Conservation (phyloP, 306 rosid genomes). For the Cicer cuneatum region DNA sequence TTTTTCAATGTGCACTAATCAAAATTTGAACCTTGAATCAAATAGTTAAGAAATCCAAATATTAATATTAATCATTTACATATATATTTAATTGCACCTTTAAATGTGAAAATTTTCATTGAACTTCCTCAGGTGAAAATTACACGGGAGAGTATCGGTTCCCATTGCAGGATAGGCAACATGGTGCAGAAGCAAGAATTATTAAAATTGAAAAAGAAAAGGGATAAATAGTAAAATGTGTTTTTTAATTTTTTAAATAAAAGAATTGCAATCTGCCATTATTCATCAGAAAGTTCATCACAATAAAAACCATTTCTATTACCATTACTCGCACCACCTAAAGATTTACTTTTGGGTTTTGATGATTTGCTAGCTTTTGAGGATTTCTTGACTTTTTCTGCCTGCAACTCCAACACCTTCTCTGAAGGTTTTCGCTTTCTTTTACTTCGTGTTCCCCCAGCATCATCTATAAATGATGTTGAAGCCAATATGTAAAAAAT, state of each 20-base stretch:
- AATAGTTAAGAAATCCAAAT: too few relatives aligned
- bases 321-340: slow-evolving; percentile 50
- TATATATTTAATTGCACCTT: too few relatives aligned
- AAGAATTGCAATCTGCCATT: slow-evolving; percentile 26
- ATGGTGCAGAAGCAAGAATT: too few relatives aligned
- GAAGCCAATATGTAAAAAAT: not conserved
- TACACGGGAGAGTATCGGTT: too few relatives aligned
- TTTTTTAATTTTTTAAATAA: not conserved
- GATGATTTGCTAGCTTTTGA: slow-evolving; percentile 58
- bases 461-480: slow-evolving; percentile 55
- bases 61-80: too few relatives aligned
- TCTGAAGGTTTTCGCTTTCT: slow-evolving; percentile 82
- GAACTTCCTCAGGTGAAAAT: too few relatives aligned
- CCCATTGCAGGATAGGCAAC: too few relatives aligned
- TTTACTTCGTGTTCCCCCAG: slow-evolving; percentile 61
- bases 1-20: too few relatives aligned
- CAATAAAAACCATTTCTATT: slow-evolving; percentile 42
- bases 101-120: too few relatives aligned
- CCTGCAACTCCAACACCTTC: slow-evolving; percentile 85
- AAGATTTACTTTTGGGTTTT: slow-evolving; percentile 55
- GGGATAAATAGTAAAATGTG: not conserved
- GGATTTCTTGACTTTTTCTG: slow-evolving; percentile 70
- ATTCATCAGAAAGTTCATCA: slow-evolving; percentile 62
- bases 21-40: too few relatives aligned
- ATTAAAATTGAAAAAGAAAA: too few relatives aligned